Evolutionary conservation across 1,284 basidiomycete genomes (phyloP).

Genomic region (Xerocomus nothofagi): DNA sequence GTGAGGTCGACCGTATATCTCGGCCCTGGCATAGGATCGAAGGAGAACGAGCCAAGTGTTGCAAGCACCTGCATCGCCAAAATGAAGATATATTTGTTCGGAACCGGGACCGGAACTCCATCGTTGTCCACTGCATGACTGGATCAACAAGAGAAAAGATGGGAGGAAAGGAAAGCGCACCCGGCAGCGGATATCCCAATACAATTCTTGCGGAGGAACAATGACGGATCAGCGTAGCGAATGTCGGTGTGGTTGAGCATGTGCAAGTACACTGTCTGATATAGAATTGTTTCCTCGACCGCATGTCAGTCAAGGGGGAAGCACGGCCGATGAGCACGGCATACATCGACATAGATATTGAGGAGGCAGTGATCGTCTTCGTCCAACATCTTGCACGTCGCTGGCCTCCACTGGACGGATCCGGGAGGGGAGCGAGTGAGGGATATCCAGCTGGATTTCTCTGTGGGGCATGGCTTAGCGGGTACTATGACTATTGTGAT

Average conservation of each 20-base stretch:
- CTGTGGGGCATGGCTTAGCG: conserved; percentile 27
- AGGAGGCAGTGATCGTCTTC: conserved; percentile 65
- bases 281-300: conserved; percentile 63
- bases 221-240: conserved; percentile 63
- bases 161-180: conserved; percentile 38
- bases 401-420: conserved; percentile 66
- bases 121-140: conserved; percentile 52
- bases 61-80: conserved; percentile 56
- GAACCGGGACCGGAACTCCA: conserved; percentile 53
- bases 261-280: conserved; percentile 71
- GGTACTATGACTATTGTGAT: not conserved
- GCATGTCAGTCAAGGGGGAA: conserved; percentile 9
- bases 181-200: conserved; percentile 63
- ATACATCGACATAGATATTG: conserved; percentile 72
- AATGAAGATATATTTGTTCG: conserved; percentile 73
- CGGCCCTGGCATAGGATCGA: conserved; percentile 73
- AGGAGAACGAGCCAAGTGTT: conserved; percentile 74
- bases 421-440: conserved; percentile 51
- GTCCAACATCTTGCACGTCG: conserved; percentile 66
- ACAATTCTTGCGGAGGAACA: conserved; percentile 71
- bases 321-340: conserved; percentile 23
- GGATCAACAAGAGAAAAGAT: conserved; percentile 10
- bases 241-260: conserved; percentile 74
- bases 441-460: conserved; percentile 72
- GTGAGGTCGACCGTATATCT: conserved; percentile 66